Evolutionary conservation across 1,139 yeast genomes (phyloP).

Genomic region (Geotrichum fermentans): DNA sequence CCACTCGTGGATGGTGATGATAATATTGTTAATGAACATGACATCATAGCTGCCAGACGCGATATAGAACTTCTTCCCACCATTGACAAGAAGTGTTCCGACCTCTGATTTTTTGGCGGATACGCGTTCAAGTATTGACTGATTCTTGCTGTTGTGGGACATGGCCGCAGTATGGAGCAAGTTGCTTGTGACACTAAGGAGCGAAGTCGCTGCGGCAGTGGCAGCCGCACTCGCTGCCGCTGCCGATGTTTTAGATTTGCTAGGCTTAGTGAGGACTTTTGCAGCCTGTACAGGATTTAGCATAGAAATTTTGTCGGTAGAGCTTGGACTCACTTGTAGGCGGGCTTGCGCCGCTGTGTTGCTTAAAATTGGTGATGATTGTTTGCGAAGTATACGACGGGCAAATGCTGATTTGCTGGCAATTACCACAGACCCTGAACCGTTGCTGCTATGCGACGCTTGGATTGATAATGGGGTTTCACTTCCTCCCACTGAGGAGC

Average conservation of each 20-base stretch:
- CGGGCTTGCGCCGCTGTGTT: no score
- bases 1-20: constrained; percentile 34
- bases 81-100: constrained; percentile 11
- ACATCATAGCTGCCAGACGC: constrained; percentile 26
- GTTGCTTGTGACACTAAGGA: background rate
- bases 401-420: background rate
- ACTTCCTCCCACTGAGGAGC: background rate
- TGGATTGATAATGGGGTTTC: background rate
- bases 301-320: background rate
- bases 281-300: background rate
- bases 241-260: constrained; percentile 4
- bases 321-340: background rate
- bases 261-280: background rate
- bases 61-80: constrained; percentile 13
- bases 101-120: constrained; percentile 1
- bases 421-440: background rate
- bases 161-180: background rate
- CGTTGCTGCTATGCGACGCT: background rate
- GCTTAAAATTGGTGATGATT: background rate
- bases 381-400: background rate
- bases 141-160: background rate
- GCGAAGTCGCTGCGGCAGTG: constrained; percentile 14
- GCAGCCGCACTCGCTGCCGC: constrained; percentile 10
- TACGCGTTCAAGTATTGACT: background rate
- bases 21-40: constrained; percentile 26